These are phyloP conservation scores for Eucalyptus tenuipes DNA, from an alignment of 345 rosid species.

Conservation along the genomic window DNA sequence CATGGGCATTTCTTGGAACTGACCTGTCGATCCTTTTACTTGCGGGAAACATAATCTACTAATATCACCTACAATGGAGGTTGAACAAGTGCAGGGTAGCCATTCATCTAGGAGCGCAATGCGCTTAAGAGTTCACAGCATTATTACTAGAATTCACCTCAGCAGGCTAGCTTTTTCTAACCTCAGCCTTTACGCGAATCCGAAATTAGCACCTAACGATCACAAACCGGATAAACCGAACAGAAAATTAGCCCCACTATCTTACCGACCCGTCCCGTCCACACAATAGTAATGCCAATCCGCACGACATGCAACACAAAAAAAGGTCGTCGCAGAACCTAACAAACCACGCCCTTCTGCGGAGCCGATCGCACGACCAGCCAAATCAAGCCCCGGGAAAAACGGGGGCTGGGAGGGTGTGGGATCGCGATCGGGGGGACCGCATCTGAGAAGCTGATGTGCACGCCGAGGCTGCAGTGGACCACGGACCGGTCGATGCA, in stretches of 20 bases:
- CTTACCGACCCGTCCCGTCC: not conserved
- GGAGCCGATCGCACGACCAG: too few species aligned
- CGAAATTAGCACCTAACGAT: not conserved
- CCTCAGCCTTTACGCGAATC: not conserved
- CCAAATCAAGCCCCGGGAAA: too few species aligned
- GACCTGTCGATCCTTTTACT: not conserved
- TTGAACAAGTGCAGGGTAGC: not conserved
- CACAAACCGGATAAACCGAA: not conserved
- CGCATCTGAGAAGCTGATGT: conserved; percentile 84
- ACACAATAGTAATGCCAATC: not conserved
- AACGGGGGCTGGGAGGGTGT: too few species aligned
- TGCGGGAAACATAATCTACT: not conserved
- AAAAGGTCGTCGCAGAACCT: not conserved
- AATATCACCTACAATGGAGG: not conserved
- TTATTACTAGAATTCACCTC: too few species aligned
- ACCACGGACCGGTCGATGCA: conserved; percentile 96
- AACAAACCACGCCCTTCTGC: not conserved
- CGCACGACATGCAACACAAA: not conserved
- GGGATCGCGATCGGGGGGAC: too few species aligned
- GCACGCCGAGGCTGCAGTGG: conserved; percentile 92
- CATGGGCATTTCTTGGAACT: not conserved
- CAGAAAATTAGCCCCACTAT: not conserved
- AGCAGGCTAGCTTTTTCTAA: not conserved
- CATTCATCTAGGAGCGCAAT: too few species aligned
- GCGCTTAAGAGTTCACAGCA: too few species aligned